Evolutionary conservation across 352 stramenopile species (phyloP).

Genomic region (Phytophthora pisi): DNA sequence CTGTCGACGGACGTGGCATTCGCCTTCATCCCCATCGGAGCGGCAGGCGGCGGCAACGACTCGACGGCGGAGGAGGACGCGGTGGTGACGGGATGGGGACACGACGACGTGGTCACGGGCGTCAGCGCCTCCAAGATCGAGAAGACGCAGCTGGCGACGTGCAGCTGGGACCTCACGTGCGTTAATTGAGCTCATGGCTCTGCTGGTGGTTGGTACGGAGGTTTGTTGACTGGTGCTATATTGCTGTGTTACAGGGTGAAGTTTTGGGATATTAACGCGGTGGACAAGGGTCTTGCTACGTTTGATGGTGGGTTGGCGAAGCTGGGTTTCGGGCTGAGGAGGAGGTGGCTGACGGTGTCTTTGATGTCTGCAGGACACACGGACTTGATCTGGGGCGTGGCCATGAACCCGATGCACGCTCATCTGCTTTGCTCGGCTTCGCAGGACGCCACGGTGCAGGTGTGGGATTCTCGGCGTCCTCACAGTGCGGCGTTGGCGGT

Average conservation of each 20-base stretch:
- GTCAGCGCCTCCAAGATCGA: slow-evolving; percentile 52
- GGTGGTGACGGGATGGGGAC: slow-evolving; percentile 36
- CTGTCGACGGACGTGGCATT: slow-evolving; percentile 45
- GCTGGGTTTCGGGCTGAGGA: too few relatives aligned
- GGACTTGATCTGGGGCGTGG: slow-evolving; percentile 77
- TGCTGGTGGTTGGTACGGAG: neutral
- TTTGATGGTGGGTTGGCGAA: slow-evolving; percentile 45
- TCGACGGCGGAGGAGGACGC: slow-evolving; percentile 12
- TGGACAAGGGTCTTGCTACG: slow-evolving; percentile 55
- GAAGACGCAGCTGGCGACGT: slow-evolving; percentile 50
- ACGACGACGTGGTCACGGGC: slow-evolving; percentile 76
- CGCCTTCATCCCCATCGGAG: slow-evolving; percentile 43
- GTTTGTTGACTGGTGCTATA: neutral
- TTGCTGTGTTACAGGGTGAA: slow-evolving; percentile 53
- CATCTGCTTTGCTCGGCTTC: slow-evolving; percentile 62
- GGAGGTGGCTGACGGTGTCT: slow-evolving; percentile 1
- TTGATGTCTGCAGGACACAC: slow-evolving; percentile 50
- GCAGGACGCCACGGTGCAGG: slow-evolving; percentile 70
- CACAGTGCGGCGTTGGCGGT: slow-evolving; percentile 47
- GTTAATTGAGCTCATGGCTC: slow-evolving; percentile 6
- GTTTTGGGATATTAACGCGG: slow-evolving; percentile 67
- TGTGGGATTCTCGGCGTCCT: slow-evolving; percentile 76
- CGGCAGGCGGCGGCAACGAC: neutral
- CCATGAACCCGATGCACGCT: slow-evolving; percentile 48
- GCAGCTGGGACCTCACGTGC: slow-evolving; percentile 79